These are phyloP conservation scores for Chenopodium album DNA, from an alignment of 148 eudicot species.

Conservation along the genomic window DNA sequence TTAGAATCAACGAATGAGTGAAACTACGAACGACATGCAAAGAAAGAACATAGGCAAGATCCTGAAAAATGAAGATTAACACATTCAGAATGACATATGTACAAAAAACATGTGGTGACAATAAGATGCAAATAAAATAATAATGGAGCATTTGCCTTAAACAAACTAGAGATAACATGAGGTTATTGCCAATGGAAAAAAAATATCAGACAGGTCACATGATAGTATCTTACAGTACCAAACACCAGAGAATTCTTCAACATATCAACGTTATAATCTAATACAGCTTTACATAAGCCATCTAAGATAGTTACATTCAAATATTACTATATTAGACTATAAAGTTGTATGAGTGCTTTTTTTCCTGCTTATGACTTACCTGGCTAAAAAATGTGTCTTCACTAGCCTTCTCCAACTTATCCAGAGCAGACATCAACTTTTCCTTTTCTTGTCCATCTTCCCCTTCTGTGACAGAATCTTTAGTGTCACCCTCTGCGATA, in stretches of 20 bases:
- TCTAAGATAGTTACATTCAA: not conserved
- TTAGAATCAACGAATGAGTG: not conserved
- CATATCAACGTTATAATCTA: not conserved
- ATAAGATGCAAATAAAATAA: not conserved
- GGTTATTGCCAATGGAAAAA: not conserved
- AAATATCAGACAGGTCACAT: not conserved
- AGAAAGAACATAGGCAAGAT: not conserved
- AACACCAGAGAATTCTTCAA: not conserved
- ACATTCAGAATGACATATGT: not conserved
- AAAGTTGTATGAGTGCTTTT: not conserved
- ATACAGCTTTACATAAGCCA: not conserved
- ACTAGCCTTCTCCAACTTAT: conserved; percentile 80
- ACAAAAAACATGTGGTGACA: not conserved
- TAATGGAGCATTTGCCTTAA: not conserved
- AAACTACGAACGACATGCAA: not conserved
- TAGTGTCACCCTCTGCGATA: conserved; percentile 42
- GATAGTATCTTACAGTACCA: not conserved
- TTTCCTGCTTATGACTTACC: conserved; percentile 41
- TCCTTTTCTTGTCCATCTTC: conserved; percentile 59
- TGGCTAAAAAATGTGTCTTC: conserved; percentile 84
- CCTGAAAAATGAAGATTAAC: conserved; percentile 13
- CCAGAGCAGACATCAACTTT: conserved; percentile 60
- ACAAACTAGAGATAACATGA: not conserved
- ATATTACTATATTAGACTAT: not conserved
- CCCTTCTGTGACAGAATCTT: conserved; percentile 38